A percentile compares a stretch with the other conserved stretches of the same genome.
phyloP scores from a whole-genome alignment of 2,329 filamentous ascomycete genomes.

The Calcarisporium arbuscula region DNA sequence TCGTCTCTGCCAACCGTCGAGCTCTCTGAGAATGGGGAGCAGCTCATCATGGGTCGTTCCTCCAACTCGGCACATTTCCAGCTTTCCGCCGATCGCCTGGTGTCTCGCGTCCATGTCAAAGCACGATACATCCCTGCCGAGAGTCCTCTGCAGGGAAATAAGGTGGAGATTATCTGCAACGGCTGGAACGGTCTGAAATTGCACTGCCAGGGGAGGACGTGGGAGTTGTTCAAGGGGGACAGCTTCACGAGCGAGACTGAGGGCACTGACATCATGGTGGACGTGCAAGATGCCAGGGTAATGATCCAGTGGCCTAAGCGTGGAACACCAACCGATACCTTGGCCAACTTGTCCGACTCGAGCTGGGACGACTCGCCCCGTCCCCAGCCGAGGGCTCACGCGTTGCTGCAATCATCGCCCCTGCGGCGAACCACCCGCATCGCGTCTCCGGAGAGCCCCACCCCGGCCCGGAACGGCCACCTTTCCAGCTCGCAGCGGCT shows the following conservation, averaged over 20 bases:
- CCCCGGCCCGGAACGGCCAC: conserved; percentile 30
- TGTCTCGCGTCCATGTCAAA: conserved; percentile 89
- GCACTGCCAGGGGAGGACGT: conserved; percentile 82
- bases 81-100: conserved; percentile 82
- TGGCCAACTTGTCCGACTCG: conserved; percentile 56
- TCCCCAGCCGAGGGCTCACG: conserved; percentile 22
- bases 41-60: conserved; percentile 82
- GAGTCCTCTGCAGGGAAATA: conserved; percentile 62
- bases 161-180: conserved; percentile 81
- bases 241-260: conserved; percentile 86
- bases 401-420: conserved; percentile 53
- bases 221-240: conserved; percentile 81
- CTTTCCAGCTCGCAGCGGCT: conserved; percentile 36
- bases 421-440: conserved; percentile 52
- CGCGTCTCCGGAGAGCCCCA: conserved; percentile 68
- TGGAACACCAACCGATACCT: conserved; percentile 32
- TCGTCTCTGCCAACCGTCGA: conserved; percentile 76
- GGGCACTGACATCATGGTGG: conserved; percentile 84
- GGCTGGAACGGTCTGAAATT: conserved; percentile 96
- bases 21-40: conserved; percentile 74
- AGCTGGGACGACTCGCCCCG: conserved; percentile 60
- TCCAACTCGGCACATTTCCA: conserved; percentile 96
- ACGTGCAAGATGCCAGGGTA: conserved; percentile 88
- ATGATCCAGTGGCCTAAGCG: conserved; percentile 78
- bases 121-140: conserved; percentile 72